Conservation (phyloP, 768 basidiomycete species). For the Rhizopogon salebrosus region DNA sequence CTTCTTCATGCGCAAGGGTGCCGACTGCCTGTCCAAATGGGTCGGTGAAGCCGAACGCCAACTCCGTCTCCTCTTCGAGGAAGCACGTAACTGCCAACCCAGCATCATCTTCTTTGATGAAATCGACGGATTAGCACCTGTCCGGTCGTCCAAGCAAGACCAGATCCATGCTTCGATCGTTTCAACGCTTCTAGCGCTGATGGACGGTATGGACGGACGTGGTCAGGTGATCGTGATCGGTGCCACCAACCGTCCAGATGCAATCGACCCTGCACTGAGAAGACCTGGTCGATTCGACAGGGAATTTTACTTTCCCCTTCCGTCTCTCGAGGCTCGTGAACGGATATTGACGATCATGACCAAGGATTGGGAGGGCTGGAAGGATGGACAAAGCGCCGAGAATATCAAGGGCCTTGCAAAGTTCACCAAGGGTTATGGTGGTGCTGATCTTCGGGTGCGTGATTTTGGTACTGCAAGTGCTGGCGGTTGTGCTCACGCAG, state of each 20-base stretch:
- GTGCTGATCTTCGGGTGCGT: constrained; percentile 89
- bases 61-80: constrained; percentile 90
- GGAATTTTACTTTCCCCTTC: constrained; percentile 96
- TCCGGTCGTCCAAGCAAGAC: constrained; percentile 97
- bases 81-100: constrained; percentile 87
- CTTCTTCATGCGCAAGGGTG: constrained; percentile 99
- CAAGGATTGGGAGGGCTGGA: constrained; percentile 82
- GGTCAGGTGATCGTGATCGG: constrained; percentile 98
- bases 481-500: constrained; percentile 2
- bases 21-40: constrained; percentile 97
- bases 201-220: constrained; percentile 99
- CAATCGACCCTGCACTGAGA: constrained; percentile 93
- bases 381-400: constrained; percentile 42
- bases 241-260: constrained; percentile 95
- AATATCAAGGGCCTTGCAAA: constrained; percentile 68
- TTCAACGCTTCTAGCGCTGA: constrained; percentile 89
- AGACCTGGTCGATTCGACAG: constrained; percentile 95
- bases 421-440: constrained; percentile 95
- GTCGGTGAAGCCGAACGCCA: constrained; percentile 98
- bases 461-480: constrained; percentile 4
- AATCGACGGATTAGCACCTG: constrained; percentile 97
- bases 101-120: constrained; percentile 99
- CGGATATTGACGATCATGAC: constrained; percentile 92
- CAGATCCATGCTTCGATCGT: constrained; percentile 99
- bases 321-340: constrained; percentile 76